Evolutionary conservation across 305 asterid genomes (phyloP).

Genomic region (Rubia tinctorum): DNA sequence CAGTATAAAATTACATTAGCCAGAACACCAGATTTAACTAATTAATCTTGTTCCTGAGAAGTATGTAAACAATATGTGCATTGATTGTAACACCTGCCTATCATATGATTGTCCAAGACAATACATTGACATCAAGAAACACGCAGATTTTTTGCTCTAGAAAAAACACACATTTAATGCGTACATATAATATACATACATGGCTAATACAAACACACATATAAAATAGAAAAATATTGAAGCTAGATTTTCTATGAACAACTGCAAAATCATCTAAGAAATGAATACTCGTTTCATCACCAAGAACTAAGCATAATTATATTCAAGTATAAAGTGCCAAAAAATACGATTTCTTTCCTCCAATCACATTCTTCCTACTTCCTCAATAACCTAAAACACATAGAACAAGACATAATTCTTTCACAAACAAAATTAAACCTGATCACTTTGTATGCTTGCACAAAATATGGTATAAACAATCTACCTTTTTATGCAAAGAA

Average conservation of each 20-base stretch:
- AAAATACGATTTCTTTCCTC: too few relatives aligned
- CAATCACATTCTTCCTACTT: too few relatives aligned
- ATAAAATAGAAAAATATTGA: not conserved
- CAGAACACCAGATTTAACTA: too few relatives aligned
- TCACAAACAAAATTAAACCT: too few relatives aligned
- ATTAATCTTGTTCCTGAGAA: constrained; percentile 15
- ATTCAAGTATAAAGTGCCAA: not conserved
- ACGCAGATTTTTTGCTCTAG: not conserved
- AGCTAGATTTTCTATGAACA: too few relatives aligned
- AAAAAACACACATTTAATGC: constrained; percentile 45
- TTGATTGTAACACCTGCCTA: not conserved
- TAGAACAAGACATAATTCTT: too few relatives aligned
- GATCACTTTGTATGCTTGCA: too few relatives aligned
- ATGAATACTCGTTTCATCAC: not conserved
- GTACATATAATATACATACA: not conserved
- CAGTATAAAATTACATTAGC: not conserved
- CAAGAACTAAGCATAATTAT: not conserved
- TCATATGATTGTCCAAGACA: not conserved
- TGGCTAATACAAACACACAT: not conserved
- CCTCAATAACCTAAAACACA: too few relatives aligned
- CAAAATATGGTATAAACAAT: too few relatives aligned
- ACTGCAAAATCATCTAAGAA: constrained; percentile 5
- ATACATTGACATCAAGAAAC: not conserved
- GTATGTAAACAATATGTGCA: not conserved
- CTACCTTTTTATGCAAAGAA: too few relatives aligned